Evolutionary conservation across 164 flowering plant genomes (phyloP), one percentile per base, ranked within the genome.

Genomic region (Vitis cinerea): DNA sequence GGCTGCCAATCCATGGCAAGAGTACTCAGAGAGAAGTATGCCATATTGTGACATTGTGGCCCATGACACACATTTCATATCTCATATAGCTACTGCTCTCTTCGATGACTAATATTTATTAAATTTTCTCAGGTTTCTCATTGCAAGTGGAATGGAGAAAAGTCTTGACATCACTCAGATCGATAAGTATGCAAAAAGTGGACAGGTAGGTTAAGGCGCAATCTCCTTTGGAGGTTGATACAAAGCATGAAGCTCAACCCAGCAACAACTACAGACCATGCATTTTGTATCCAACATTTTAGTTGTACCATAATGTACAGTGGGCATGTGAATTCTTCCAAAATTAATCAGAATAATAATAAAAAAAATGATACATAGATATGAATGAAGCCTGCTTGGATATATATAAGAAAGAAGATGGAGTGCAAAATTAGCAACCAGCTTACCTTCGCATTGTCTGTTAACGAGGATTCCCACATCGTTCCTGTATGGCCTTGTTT

Each of bases 1-100:
- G 97, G 93, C 27, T 94, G 98, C 68, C 85, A 30, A 51, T 74
- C 83, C 44, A 89, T 90, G 86, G 50, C 88, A 14, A 79, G 71
- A 77, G 71, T 59, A 61, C 78, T 90, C 8, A 71, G 72, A 66
- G 87, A 92, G 11, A 82, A 77, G 98, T 94, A 89, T 10, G 84
- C 17, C 56, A 4, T 16, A 9, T 9, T 23, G 27, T 15, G 37
- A 10, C 48, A 44, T 31, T 68, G 10, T 52, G 55, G 9, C 52
- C 29, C 50, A 9, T 31, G 9, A 7, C 1, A 12, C 12, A 31
- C 10, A 44, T 55, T 10, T 17, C 49, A 23, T 15, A 52, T 59
- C 11, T 58, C 2, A 44, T 65, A 12, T 27, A 52, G 52, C 11
- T 65, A 12, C 16, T 31, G 37, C n/a, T 59, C 7, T 10, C 30